Evolutionary conservation across 2,329 filamentous ascomycete genomes (phyloP), one percentile per base, ranked within the genome.

Genomic region (Calonectria naviculata): DNA sequence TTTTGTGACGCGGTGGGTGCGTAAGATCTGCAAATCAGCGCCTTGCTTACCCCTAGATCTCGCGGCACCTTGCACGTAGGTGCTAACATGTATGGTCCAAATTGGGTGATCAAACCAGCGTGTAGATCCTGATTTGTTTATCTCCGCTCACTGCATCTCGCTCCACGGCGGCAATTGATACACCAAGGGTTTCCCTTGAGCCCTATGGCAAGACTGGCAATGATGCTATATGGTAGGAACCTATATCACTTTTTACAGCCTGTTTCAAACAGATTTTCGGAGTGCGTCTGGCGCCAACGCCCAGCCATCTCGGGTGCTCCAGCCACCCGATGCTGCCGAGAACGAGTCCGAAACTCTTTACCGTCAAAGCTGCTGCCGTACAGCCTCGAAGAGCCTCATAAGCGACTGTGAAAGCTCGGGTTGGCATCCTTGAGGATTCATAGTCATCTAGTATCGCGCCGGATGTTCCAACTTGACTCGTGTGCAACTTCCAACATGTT

Each of bases 401-500:
- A 24, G 34, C n/a, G 21, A 13, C 31, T 36, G 15, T 9, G 17
- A 26, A 24, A n/a, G 9, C 31, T 38, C 34, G 10, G 10, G 19
- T 26, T 26, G 17, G 21, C 6, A 17, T 17, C 19, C 15, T 15
- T 19, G 3, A 17, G 7, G 52, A 26, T 26, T 13, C 52, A 38
- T 4, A 5, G 12, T 31, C 28, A 61, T 61, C 24, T 8, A 38
- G 60, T 64, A 52, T 21, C 52, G 52, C 67, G 44, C 31, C 24
- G 17, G 54, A 61, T 58, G 67, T 70, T 70, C 44, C 67, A 52
- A 2, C 24, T 66, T 61, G 46, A 71, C 26, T 31, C 38, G 64
- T 49, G 61, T 67, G 47, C 41, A 36, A 36, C 58, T 69, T 61
- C 64, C 74, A 74, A 71, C 68, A 38, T 62, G 63, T 68, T 67